Base-by-base conservation (phyloP, 2,329 filamentous ascomycete species). In the Ilyonectria mors-panacis region DNA sequence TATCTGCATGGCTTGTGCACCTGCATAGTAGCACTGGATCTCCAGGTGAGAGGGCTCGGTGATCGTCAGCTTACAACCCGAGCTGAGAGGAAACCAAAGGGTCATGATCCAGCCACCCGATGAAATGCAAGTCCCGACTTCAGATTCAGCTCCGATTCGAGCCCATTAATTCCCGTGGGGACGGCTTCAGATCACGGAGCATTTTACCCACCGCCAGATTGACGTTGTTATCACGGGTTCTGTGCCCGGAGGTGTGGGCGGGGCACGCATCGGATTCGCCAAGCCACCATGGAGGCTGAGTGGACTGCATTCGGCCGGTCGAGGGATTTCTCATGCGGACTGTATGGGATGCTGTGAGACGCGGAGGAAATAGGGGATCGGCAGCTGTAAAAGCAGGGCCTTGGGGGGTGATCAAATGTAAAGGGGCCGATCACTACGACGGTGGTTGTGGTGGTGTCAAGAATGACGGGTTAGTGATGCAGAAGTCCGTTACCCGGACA, bases 151-250 rank as follows among this genome's bases (percentile, higher is more conserved):
- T 69, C 57, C 48, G 54, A 42, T 59, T 64, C 61, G 70, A 63
- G 63, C 51, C 55, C 59, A 56, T 42, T 19, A n/a, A 10, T 59
- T 70, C 37, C 39, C 42, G 47, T 51, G 58, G 63, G 60, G 60
- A 55, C 56, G 58, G 55, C 58, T 53, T 64, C 23, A 55, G 19
- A 56, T 39, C 6, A 13, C 10, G 12, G 30, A 30, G 15, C 30
- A 19, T 2, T n/a, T 58, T 55, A 69, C 63, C 73, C 73, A 76
- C 74, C 74, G 73, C 74, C 65, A 76, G 63, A 76, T 72, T 76
- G 74, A 69, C 68, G 59, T 72, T 61, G 50, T 55, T 62, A 73
- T 75, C 70, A 74, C 59, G 70, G 70, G 54, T 39, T 45, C 35
- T 21, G 47, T 23, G 54, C 57, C 56, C 67, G 59, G 53, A 58